Evolutionary conservation across 2,329 filamentous ascomycete species (phyloP).

Genomic region (Ophiosphaerella herpotricha): DNA sequence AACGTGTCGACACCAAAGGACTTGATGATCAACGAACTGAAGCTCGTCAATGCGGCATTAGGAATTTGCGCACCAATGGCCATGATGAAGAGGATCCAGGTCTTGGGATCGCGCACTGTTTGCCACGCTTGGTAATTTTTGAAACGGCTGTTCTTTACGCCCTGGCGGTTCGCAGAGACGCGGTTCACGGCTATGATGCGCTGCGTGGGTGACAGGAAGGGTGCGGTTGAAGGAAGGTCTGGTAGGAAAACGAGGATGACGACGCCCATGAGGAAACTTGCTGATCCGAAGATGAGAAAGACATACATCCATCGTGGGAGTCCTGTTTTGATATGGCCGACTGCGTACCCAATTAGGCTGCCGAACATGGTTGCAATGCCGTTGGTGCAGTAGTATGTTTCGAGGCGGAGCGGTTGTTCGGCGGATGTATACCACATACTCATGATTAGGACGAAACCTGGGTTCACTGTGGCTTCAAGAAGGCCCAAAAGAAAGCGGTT

Average conservation of each 20-base stretch:
- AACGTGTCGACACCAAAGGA: constrained; percentile 86
- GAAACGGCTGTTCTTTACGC: constrained; percentile 57
- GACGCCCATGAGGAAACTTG: constrained; percentile 40
- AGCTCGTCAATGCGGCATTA: constrained; percentile 61
- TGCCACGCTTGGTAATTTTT: constrained; percentile 52
- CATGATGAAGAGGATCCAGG: constrained; percentile 42
- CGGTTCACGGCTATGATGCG: constrained; percentile 44
- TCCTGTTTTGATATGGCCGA: constrained; percentile 58
- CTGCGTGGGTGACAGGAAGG: constrained; percentile 20
- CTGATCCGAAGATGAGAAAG: constrained; percentile 62
- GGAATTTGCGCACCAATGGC: constrained; percentile 60
- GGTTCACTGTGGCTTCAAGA: constrained; percentile 53
- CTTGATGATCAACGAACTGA: constrained; percentile 55
- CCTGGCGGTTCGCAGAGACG: constrained; percentile 52
- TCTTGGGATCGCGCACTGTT: constrained; percentile 51
- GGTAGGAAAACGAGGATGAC: constrained; percentile 60
- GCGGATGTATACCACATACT: constrained; percentile 68
- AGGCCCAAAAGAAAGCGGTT: constrained; percentile 58
- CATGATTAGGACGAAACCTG: constrained; percentile 67
- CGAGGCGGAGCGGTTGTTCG: constrained; percentile 63
- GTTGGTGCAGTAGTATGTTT: constrained; percentile 54
- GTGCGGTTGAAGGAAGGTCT: constrained; percentile 45
- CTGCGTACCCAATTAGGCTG: constrained; percentile 62
- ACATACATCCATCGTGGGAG: constrained; percentile 48
- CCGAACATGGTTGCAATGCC: constrained; percentile 60